Conservation (phyloP, 768 basidiomycete genomes). For the Baorangia bicolor region DNA sequence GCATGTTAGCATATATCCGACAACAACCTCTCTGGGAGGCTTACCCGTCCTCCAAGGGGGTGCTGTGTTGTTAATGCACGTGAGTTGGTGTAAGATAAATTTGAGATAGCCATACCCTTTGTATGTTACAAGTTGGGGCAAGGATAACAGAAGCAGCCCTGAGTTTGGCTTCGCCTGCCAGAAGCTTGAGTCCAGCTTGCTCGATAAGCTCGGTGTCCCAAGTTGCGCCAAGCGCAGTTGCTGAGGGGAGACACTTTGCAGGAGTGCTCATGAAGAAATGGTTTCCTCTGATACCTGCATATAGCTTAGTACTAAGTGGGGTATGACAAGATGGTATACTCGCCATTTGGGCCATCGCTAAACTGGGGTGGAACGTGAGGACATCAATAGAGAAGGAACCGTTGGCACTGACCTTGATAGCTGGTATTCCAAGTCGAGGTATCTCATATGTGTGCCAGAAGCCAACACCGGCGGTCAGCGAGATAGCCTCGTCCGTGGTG, state of each 20-base stretch:
- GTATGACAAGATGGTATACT: conserved; percentile 13
- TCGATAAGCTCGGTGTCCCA: conserved; percentile 68
- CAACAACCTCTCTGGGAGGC: conserved; percentile 5
- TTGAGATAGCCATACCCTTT: conserved; percentile 49
- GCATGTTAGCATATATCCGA: conserved; percentile 8
- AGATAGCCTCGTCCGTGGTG: conserved; percentile 73
- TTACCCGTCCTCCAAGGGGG: conserved; percentile 68
- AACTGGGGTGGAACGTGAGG: conserved; percentile 40
- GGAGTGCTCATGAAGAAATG: conserved; percentile 82
- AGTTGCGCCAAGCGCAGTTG: conserved; percentile 74
- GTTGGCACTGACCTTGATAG: conserved; percentile 50
- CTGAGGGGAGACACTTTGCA: conserved; percentile 73
- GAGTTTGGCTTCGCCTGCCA: conserved; percentile 72
- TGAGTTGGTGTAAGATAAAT: background rate
- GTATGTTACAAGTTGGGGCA: conserved; percentile 84
- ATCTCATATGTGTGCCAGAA: conserved; percentile 75
- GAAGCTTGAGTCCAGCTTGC: conserved; percentile 58
- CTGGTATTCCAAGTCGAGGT: conserved; percentile 66
- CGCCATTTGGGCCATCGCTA: conserved; percentile 79
- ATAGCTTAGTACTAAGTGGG: background rate
- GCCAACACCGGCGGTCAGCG: conserved; percentile 69
- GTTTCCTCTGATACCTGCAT: conserved; percentile 56
- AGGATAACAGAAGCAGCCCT: conserved; percentile 67
- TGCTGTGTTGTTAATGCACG: conserved; percentile 38
- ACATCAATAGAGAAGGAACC: conserved; percentile 1